A percentile compares a stretch with the other conserved stretches of the same genome.
Evolutionary conservation across 78 protist genomes (phyloP).

Genomic region (Isochrysis galbana): DNA sequence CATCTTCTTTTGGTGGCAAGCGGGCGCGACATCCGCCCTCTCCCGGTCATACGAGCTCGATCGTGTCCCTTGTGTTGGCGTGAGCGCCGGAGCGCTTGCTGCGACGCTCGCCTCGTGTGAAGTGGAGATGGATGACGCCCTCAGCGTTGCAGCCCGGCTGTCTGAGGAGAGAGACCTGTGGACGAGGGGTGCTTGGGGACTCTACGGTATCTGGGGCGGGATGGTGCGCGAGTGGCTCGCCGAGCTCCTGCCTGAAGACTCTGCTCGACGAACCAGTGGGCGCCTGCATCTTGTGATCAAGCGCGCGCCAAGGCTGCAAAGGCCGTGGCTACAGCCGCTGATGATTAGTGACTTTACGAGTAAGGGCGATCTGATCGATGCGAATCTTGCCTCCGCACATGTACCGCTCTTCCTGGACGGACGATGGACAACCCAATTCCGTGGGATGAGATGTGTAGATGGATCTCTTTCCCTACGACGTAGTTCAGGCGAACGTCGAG

Average conservation of each 20-base stretch:
- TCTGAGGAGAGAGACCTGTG: background rate
- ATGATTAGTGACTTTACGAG: background rate
- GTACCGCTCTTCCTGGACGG: background rate
- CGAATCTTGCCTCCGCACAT: background rate
- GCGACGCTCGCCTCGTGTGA: background rate
- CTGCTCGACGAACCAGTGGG: background rate
- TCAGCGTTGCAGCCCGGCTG: background rate
- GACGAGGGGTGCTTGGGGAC: background rate
- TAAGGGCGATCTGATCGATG: background rate
- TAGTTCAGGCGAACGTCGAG: background rate
- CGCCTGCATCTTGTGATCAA: background rate
- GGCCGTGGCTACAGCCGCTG: background rate
- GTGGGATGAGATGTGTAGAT: background rate
- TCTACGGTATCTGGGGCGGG: background rate
- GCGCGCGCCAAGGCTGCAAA: background rate
- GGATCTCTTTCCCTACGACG: background rate
- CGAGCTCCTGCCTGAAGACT: constrained; percentile 1
- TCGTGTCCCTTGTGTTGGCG: background rate
- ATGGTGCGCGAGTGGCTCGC: background rate
- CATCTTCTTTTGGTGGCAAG: constrained; percentile 17
- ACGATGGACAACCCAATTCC: background rate
- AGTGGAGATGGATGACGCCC: background rate
- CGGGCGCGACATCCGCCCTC: background rate
- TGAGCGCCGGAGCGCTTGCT: background rate
- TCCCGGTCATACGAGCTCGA: background rate